phyloP scores from a whole-genome alignment of 2,329 filamentous ascomycete genomes.

The Aspergillus felis region DNA sequence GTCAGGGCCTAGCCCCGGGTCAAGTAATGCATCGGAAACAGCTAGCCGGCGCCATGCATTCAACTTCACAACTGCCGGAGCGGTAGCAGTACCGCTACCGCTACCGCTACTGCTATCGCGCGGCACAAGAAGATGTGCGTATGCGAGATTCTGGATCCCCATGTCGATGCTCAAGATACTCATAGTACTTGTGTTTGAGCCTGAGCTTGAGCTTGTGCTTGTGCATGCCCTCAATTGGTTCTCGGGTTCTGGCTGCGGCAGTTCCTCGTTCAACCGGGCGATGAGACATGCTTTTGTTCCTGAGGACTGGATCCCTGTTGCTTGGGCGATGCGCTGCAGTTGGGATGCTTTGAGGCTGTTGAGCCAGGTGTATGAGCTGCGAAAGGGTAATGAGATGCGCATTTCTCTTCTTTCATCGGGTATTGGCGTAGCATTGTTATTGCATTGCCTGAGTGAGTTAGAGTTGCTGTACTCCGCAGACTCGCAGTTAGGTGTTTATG shows the following conservation, averaged over 20 bases:
- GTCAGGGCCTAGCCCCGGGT: not conserved
- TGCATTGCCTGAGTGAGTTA: not conserved
- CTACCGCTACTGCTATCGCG: no score
- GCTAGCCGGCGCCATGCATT: conserved; percentile 42
- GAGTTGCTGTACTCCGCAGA: no score
- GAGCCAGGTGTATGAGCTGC: conserved; percentile 26
- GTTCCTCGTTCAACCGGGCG: conserved; percentile 43
- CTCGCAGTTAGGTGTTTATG: no score
- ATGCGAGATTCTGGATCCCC: conserved; percentile 78
- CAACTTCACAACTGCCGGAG: conserved; percentile 13
- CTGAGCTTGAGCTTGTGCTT: not conserved
- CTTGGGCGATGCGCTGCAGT: conserved; percentile 57
- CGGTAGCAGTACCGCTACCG: no score
- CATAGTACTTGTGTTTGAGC: conserved; percentile 11
- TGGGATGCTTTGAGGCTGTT: conserved; percentile 48
- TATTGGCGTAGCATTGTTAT: no score
- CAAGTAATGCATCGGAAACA: conserved; percentile 23
- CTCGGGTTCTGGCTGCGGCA: conserved; percentile 8
- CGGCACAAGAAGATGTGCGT: conserved; percentile 55
- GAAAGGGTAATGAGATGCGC: conserved; percentile 5
- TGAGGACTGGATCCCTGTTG: conserved; percentile 56
- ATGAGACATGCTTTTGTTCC: conserved; percentile 58
- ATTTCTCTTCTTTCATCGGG: not conserved
- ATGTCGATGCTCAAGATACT: conserved; percentile 76
- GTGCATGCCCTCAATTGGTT: not conserved